These are phyloP conservation scores for Cicer judaicum DNA, from an alignment of 306 rosid genomes.

Conservation along the genomic window DNA sequence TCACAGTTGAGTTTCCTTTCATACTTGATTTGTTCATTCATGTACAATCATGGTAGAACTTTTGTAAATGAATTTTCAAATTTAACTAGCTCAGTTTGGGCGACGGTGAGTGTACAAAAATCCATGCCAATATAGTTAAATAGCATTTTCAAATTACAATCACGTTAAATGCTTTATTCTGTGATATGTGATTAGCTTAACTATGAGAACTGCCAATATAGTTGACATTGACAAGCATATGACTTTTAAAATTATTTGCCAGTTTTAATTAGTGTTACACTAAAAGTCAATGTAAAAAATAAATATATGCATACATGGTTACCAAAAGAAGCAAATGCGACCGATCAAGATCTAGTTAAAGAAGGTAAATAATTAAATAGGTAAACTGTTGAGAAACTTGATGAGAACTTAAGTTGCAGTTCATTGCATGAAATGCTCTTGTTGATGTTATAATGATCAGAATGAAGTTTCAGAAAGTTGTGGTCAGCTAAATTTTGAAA, in stretches of 20 bases:
- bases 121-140: neutral
- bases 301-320: neutral
- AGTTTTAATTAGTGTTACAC: neutral
- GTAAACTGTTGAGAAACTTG: conserved; percentile 14
- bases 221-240: neutral
- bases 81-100: neutral
- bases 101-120: neutral
- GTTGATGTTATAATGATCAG: conserved; percentile 17
- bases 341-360: conserved; percentile 15
- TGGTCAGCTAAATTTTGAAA: neutral
- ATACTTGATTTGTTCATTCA: conserved; percentile 34
- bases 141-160: no score
- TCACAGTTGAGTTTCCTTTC: neutral
- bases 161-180: conserved; percentile 18
- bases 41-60: neutral
- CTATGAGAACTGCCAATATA: neutral
- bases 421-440: conserved; percentile 31
- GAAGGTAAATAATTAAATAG: conserved; percentile 24
- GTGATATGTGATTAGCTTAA: neutral
- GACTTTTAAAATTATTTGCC: neutral
- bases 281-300: neutral
- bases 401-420: conserved; percentile 14
- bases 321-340: neutral
- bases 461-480: conserved; percentile 16
- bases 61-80: conserved; percentile 18